These are phyloP conservation scores for Teratosphaeria nubilosa DNA, from an alignment of 2,329 filamentous ascomycete species.

Conservation along the genomic window DNA sequence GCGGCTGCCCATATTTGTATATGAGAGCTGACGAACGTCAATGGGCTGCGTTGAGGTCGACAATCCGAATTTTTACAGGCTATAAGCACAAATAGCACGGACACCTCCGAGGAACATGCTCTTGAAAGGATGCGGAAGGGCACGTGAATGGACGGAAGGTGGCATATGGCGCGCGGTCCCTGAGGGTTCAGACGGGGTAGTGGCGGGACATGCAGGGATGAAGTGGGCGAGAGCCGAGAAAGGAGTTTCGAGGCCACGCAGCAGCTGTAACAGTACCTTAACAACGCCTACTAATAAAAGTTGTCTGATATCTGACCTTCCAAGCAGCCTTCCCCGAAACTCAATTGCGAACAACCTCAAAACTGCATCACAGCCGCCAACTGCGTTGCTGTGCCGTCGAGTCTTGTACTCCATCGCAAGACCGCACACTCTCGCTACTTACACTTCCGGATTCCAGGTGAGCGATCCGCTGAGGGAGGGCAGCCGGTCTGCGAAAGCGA, in stretches of 20 bases:
- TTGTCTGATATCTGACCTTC: not conserved
- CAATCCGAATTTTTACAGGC: too few species aligned
- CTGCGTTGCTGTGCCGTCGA: not conserved
- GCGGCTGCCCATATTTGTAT: too few species aligned
- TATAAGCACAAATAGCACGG: not conserved
- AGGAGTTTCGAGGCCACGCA: not conserved
- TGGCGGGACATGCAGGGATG: not conserved
- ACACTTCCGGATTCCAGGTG: not conserved
- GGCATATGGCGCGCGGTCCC: not conserved
- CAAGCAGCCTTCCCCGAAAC: not conserved
- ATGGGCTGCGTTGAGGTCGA: too few species aligned
- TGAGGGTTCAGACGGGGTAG: not conserved
- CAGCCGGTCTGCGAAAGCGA: conserved; percentile 7
- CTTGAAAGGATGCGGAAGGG: not conserved
- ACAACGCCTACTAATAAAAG: not conserved
- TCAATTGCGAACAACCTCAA: not conserved
- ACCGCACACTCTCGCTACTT: conserved; percentile 9
- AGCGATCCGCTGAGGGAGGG: conserved; percentile 1
- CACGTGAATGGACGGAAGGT: not conserved
- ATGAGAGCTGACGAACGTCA: too few species aligned
- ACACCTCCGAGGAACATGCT: not conserved
- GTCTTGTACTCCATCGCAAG: conserved; percentile 28
- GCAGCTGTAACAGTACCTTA: not conserved
- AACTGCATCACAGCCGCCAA: not conserved
- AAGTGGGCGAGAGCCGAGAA: not conserved